These are phyloP conservation scores for Mrakia blollopis DNA, from an alignment of 768 basidiomycete genomes.

Conservation along the genomic window DNA sequence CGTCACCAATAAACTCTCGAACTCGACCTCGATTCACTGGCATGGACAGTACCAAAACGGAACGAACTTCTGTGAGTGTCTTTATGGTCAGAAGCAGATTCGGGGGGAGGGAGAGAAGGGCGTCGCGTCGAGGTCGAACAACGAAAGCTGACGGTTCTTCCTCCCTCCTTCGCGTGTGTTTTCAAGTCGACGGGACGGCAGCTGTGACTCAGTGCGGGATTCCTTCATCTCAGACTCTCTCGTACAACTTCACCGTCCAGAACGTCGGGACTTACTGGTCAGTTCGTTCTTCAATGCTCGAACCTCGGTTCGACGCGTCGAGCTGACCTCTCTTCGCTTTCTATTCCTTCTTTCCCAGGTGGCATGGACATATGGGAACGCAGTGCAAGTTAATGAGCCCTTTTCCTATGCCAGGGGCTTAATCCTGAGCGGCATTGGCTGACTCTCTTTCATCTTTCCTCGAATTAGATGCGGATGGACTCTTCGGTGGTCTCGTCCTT, in stretches of 20 bases:
- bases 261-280: slow-evolving; percentile 28
- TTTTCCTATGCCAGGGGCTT: too few relatives aligned
- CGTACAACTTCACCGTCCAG: slow-evolving; percentile 49
- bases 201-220: slow-evolving; percentile 55
- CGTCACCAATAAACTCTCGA: slow-evolving; percentile 26
- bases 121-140: too few relatives aligned
- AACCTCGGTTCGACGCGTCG: not conserved
- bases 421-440: too few relatives aligned
- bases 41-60: slow-evolving; percentile 35
- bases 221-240: slow-evolving; percentile 51
- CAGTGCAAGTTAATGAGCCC: not conserved
- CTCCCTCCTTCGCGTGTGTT: too few relatives aligned
- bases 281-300: not conserved
- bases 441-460: too few relatives aligned
- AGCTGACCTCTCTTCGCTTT: not conserved
- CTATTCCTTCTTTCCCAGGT: not conserved
- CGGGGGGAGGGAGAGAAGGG: too few relatives aligned
- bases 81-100: too few relatives aligned
- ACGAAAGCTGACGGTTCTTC: too few relatives aligned
- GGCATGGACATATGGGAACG: slow-evolving; percentile 24
- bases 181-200: slow-evolving; percentile 48
- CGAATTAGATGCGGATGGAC: slow-evolving; percentile 24
- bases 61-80: slow-evolving; percentile 46
- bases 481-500: slow-evolving; percentile 32
- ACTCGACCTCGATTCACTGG: slow-evolving; percentile 35